Conservation (phyloP, 371 early-diverging fungal species). For the Actinomucor elegans region DNA sequence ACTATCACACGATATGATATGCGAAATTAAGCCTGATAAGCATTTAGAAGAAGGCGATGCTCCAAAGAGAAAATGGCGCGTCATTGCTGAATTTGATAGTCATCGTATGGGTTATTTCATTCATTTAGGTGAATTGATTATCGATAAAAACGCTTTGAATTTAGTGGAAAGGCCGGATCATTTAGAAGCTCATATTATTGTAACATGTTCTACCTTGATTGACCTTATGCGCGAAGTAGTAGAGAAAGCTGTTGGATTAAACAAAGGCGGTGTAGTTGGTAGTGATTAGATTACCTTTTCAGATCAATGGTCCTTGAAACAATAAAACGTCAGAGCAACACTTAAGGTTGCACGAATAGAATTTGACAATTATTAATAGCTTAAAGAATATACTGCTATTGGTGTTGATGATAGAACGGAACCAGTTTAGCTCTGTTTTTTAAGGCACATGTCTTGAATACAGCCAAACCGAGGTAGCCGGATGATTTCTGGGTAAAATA, state of each 20-base stretch:
- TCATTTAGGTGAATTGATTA: conserved; percentile 34
- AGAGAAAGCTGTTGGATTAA: conserved; percentile 48
- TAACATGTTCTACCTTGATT: no score
- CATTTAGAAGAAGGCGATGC: conserved; percentile 1
- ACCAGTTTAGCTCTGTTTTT: no score
- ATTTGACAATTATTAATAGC: no score
- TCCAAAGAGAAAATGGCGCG: conserved; percentile 19
- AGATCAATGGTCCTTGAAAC: no score
- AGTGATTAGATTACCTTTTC: conserved; percentile 38
- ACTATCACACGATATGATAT: conserved; percentile 44
- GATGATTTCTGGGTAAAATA: no score
- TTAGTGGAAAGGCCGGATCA: conserved; percentile 27
- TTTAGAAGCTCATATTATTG: conserved; percentile 36
- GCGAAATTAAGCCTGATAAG: conserved; percentile 23
- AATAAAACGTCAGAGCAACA: no score
- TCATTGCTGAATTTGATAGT: conserved; percentile 48
- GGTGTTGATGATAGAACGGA: no score
- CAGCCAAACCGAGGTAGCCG: no score
- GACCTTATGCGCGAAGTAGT: conserved; percentile 53
- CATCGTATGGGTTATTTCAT: conserved; percentile 50
- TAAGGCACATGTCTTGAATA: no score
- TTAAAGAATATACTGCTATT: no score
- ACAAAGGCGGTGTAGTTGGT: conserved; percentile 45
- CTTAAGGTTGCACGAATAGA: no score
- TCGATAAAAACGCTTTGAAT: conserved; percentile 30